Conservation (phyloP, 2,329 filamentous ascomycete species). For the Plectosphaerella sp. region DNA sequence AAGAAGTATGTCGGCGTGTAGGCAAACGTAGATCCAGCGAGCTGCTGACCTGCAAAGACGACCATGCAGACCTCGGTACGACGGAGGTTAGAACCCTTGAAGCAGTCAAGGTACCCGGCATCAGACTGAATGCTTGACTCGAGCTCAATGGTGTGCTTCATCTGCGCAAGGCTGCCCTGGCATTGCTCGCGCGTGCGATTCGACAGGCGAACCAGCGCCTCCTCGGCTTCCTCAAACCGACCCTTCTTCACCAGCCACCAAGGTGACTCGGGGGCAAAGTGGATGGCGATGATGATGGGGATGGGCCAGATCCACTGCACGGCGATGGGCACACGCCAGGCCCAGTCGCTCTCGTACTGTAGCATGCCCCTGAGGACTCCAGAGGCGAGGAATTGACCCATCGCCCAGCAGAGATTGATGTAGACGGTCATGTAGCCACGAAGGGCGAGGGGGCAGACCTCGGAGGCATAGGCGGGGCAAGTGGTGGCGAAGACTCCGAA, state of each 20-base stretch:
- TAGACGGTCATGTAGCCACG: slow-evolving; percentile 37
- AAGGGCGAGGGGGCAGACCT: slow-evolving; percentile 35
- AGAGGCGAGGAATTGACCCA: slow-evolving; percentile 35
- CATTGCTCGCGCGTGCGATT: not conserved
- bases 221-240: slow-evolving; percentile 26
- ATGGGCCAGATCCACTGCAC: slow-evolving; percentile 36
- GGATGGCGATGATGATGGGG: slow-evolving; percentile 28
- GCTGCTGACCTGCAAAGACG: slow-evolving; percentile 35
- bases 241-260: slow-evolving; percentile 37
- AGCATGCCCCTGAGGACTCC: slow-evolving; percentile 33
- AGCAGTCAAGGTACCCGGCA: slow-evolving; percentile 41
- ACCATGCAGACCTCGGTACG: slow-evolving; percentile 39
- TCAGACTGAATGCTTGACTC: slow-evolving; percentile 34
- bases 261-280: slow-evolving; percentile 36
- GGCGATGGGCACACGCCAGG: slow-evolving; percentile 35
- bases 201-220: slow-evolving; percentile 24
- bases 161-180: slow-evolving; percentile 17
- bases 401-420: slow-evolving; percentile 38
- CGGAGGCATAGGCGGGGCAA: slow-evolving; percentile 36
- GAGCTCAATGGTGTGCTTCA: slow-evolving; percentile 28
- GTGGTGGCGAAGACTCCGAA: slow-evolving; percentile 41
- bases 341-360: slow-evolving; percentile 25
- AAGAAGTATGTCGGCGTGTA: slow-evolving; percentile 42
- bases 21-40: slow-evolving; percentile 31
- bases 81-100: slow-evolving; percentile 37